Conservation (phyloP, 257 asterid genomes). For the Gardenia jasminoides region DNA sequence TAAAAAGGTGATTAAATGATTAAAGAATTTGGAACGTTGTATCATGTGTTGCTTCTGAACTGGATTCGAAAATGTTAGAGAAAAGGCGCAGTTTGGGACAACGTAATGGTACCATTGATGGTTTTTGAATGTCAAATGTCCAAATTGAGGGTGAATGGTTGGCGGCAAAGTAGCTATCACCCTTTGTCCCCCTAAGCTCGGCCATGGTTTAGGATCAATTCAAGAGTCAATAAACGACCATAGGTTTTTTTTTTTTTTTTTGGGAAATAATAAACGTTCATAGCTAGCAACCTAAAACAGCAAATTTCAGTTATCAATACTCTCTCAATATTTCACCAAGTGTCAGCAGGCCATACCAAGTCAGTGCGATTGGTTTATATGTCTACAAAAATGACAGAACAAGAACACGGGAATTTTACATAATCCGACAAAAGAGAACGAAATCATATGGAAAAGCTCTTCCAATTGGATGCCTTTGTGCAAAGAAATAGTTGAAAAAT, state of each 20-base stretch:
- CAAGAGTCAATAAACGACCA: background rate
- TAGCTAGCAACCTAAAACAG: too few relatives aligned
- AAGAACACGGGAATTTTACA: background rate
- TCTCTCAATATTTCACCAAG: background rate
- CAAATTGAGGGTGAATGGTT: too few relatives aligned
- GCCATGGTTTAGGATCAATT: background rate
- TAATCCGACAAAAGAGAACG: background rate
- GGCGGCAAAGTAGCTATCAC: too few relatives aligned
- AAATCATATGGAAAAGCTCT: too few relatives aligned
- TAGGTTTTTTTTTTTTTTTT: too few relatives aligned
- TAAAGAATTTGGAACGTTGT: background rate
- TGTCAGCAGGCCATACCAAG: background rate
- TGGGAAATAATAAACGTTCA: too few relatives aligned
- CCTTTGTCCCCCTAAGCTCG: too few relatives aligned
- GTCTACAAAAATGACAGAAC: background rate
- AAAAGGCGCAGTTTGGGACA: too few relatives aligned
- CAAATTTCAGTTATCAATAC: background rate
- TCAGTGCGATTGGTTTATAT: background rate
- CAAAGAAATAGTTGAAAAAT: background rate
- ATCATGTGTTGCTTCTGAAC: background rate
- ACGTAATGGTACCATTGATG: background rate
- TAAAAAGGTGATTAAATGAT: too few relatives aligned
- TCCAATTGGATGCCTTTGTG: background rate
- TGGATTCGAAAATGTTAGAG: too few relatives aligned
- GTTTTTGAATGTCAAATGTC: background rate